Evolutionary conservation across 139 green algal genomes (phyloP).

Genomic region (Nannochloris sp.): DNA sequence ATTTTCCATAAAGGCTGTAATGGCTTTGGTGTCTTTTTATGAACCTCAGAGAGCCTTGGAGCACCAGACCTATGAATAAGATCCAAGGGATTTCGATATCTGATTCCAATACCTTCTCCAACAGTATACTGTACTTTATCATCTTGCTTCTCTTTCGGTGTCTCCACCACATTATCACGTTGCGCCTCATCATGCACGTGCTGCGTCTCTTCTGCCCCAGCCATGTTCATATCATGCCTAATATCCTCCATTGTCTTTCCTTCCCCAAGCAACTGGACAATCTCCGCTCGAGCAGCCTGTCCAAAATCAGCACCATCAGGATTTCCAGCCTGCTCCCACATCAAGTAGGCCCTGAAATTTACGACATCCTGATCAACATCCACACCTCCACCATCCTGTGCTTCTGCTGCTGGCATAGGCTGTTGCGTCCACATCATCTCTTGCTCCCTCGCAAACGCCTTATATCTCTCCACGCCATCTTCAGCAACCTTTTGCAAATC

Average conservation of each 20-base stretch:
- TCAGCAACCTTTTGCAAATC: constrained; percentile 59
- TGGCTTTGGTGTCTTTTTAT: constrained; percentile 6
- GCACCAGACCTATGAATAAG: constrained; percentile 52
- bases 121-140: constrained; percentile 16
- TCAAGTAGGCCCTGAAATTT: constrained; percentile 64
- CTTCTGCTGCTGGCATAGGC: background rate
- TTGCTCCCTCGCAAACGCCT: constrained; percentile 1
- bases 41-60: constrained; percentile 20
- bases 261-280: constrained; percentile 41
- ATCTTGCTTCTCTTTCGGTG: background rate
- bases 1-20: constrained; percentile 32
- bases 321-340: constrained; percentile 75
- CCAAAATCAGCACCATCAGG: constrained; percentile 71
- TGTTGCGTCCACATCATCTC: background rate
- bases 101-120: constrained; percentile 42
- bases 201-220: background rate
- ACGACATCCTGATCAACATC: constrained; percentile 36
- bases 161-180: background rate
- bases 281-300: constrained; percentile 25
- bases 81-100: constrained; percentile 51
- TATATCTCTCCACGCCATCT: constrained; percentile 5
- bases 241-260: constrained; percentile 40
- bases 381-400: background rate
- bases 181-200: background rate
- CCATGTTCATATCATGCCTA: constrained; percentile 8